Base-by-base conservation (phyloP, 2,329 filamentous ascomycete species). In the Capronia epimyces region DNA sequence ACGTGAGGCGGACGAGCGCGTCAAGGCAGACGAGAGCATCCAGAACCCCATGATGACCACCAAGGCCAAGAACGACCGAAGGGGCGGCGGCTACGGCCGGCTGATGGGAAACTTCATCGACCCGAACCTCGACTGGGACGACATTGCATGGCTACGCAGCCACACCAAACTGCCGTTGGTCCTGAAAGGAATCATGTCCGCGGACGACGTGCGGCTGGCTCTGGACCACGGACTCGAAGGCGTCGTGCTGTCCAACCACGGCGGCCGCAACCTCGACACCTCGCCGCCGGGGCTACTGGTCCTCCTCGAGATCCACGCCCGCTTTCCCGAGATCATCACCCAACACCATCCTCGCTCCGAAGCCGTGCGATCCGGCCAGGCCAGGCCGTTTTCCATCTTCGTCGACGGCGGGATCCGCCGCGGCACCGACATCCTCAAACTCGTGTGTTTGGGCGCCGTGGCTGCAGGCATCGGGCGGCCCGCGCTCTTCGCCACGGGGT, bases 231-330 rank as follows among this genome's bases (percentile, higher is more conserved):
- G 77, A 0, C 66, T 76, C 21, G 73, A 80, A 51, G 79, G 78
- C 1, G 76, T 82, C 34, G 62, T 80, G 49, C 57, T 82, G 22
- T 78, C 74, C 55, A 83, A 82, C 55, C 79, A 82, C 51, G 79
- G 79, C 12, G 79, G 80, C 2, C 67, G 79, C n/a, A 77, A 78
- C 3, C 67, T 79, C 1, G 78, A 81, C 45, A 76, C 74, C 25
- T 69, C 65, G 36, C 75, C 63, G 24, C 72, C 76, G 0, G 71
- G 71, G 0, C 74, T 79, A 5, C 65, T 79, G 15, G 74, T 75
- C 0, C 66, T 80, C 0, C 62, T 80, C 2, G 77, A 80, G 57
- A 69, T 80, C 12, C 73, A 79, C 12, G 70, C 63, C 39, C 66
- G 67, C 8, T 78, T 71, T 47, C 76, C 76, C 0, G 71, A 77